Percentiles rank a stretch among this genome's conserved stretches.
Evolutionary conservation across 2,329 filamentous ascomycete genomes (phyloP).

Genomic region (Stagonosporopsis chrysanthemi): DNA sequence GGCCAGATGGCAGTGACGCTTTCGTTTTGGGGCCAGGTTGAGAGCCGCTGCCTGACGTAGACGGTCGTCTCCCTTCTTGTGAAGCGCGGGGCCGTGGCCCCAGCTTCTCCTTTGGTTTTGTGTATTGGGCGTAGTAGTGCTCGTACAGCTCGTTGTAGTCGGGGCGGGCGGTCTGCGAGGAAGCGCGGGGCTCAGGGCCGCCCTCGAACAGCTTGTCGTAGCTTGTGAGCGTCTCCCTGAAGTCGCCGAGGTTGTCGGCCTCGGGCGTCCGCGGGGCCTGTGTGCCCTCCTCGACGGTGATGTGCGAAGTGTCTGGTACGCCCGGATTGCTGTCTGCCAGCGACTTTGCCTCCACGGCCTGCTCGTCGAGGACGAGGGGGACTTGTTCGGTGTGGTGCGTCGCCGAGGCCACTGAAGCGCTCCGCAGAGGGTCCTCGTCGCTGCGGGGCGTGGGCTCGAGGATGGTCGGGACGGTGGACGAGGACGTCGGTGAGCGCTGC

Average conservation of each 20-base stretch:
- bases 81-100: conserved; percentile 87
- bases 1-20: conserved; percentile 79
- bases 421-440: conserved; percentile 20
- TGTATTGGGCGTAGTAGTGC: conserved; percentile 61
- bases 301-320: conserved; percentile 29
- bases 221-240: conserved; percentile 39
- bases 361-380: conserved; percentile 17
- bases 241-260: conserved; percentile 29
- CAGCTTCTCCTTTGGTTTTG: conserved; percentile 85
- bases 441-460: conserved; percentile 25
- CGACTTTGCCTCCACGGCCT: conserved; percentile 7
- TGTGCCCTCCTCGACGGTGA: conserved; percentile 31
- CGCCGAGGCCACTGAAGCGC: conserved; percentile 14
- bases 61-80: conserved; percentile 67
- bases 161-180: conserved; percentile 52
- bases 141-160: conserved; percentile 53
- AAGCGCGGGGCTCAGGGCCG: conserved; percentile 54
- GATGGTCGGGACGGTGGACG: conserved; percentile 35
- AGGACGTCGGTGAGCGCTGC: conserved; percentile 32
- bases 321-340: conserved; percentile 20
- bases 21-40: conserved; percentile 68
- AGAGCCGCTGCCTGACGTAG: conserved; percentile 61
- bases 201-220: conserved; percentile 46
- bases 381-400: conserved; percentile 29
- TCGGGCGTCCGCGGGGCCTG: conserved; percentile 32